Evolutionary conservation across 371 early-diverging fungal genomes (phyloP), one percentile per base, ranked within the genome.

Genomic region (Apophysomyces ossiformis): DNA sequence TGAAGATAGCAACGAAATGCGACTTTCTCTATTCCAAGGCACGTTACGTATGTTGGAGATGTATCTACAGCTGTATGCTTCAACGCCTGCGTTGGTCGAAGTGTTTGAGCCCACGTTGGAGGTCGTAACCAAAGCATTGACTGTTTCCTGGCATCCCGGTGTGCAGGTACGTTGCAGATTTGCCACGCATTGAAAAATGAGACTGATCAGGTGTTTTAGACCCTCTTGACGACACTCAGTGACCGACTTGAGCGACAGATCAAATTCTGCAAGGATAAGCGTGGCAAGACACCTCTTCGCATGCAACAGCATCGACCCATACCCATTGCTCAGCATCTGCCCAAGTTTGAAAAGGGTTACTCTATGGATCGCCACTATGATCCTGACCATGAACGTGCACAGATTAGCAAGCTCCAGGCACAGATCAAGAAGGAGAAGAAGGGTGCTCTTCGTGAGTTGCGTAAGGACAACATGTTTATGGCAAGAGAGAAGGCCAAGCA

Each of bases 361-460:
- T 90, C 88, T 35, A 61, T 93, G 66, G 96, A 97, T 73, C 85
- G 87, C 61, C 90, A 92, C 68, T 89, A 91, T 67, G 94, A 94
- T 74, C 90, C 91, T 36, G 89, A 93, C 69, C 84, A 87, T 63
- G 93, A 92, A 57, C 86, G 89, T 61, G 81, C 87, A 54, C 88
- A 93, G 75, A 67, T 74, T n/a, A 81, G 83, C 65, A 96, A 95
- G 76, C 80, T 96, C 61, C 79, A 90, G 57, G 71, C 85, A 7
- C 90, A 93, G 80, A 76, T 90, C 77, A 93, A 92, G 85, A 90
- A 93, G 78, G 98, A 98, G 76, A 81, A 85, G 78, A 93, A 95
- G 80, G 96, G 97, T 16, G 96, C 97, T 4, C 84, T 94, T 43
- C 90, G 98, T 44, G 98, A 99, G 77, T 76, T 99, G 66, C 91